phyloP scores from a whole-genome alignment of 2,329 filamentous ascomycete genomes.

The Nothopassalora personata region DNA sequence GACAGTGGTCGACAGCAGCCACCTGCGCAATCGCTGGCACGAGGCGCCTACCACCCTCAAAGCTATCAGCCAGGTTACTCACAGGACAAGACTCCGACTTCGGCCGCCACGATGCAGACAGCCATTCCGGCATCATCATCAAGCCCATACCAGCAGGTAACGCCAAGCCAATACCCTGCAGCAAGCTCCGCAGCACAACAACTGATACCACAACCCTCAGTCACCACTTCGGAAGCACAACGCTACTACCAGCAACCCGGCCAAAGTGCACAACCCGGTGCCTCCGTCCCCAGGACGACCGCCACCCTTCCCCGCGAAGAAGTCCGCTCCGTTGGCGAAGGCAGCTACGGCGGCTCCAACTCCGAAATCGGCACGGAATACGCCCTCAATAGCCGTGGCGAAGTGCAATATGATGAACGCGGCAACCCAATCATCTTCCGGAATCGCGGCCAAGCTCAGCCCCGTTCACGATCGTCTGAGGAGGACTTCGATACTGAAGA shows the following conservation, averaged over 20 bases:
- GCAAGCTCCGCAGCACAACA: slow-evolving; percentile 7
- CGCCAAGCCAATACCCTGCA: slow-evolving; percentile 8
- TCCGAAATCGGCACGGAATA: slow-evolving; percentile 71
- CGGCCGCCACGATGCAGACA: slow-evolving; percentile 14
- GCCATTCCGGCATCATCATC: slow-evolving; percentile 3
- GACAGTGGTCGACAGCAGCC: slow-evolving; percentile 40
- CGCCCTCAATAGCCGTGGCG: slow-evolving; percentile 56
- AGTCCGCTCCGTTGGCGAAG: slow-evolving; percentile 21
- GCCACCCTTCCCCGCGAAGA: slow-evolving; percentile 20
- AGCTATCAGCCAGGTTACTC: slow-evolving; percentile 9
- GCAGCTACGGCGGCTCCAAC: slow-evolving; percentile 39
- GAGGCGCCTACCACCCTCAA: slow-evolving; percentile 15
- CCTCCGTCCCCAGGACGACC: slow-evolving; percentile 27
- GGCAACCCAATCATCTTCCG: slow-evolving; percentile 56
- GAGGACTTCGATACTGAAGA: slow-evolving; percentile 53
- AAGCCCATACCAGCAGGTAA: background rate
- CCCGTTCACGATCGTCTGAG: slow-evolving; percentile 29
- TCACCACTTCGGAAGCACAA: slow-evolving; percentile 24
- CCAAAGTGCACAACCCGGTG: slow-evolving; percentile 23
- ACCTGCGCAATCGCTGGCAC: slow-evolving; percentile 23
- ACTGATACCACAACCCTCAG: slow-evolving; percentile 7
- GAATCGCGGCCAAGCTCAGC: slow-evolving; percentile 23
- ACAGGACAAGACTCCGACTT: slow-evolving; percentile 5
- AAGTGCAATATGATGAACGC: slow-evolving; percentile 56
- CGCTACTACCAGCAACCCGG: slow-evolving; percentile 46